phyloP scores from a whole-genome alignment of 257 asterid species.

The Leptodermis oblonga region DNA sequence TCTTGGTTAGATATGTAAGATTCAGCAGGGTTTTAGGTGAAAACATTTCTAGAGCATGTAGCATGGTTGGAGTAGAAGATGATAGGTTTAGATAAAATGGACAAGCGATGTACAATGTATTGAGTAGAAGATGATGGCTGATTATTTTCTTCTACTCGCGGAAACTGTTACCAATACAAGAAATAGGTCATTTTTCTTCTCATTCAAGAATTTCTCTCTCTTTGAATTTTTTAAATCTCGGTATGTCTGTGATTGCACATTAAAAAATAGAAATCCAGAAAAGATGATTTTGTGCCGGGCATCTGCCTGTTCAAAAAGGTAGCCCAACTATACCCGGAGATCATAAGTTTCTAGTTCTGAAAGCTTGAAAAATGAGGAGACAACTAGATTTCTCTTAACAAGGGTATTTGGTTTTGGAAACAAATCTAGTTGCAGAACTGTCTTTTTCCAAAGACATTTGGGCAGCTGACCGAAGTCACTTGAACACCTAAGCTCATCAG shows the following conservation, averaged over 20 bases:
- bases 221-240: neutral
- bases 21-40: conserved; percentile 6
- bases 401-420: neutral
- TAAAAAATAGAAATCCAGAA: neutral
- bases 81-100: conserved; percentile 6
- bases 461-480: neutral
- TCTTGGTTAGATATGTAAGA: neutral
- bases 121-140: neutral
- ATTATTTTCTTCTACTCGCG: neutral
- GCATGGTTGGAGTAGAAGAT: conserved; percentile 8
- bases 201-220: neutral
- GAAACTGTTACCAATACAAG: neutral
- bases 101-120: neutral
- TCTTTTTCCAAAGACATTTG: neutral
- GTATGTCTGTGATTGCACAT: neutral
- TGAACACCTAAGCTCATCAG: neutral
- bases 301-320: neutral
- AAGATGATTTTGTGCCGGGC: neutral
- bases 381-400: neutral
- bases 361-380: neutral
- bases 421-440: too few relatives aligned
- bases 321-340: neutral
- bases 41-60: neutral
- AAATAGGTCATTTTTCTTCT: neutral
- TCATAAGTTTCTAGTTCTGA: neutral